Conservation (phyloP, 83 land plant species). For the Picea abies region DNA sequence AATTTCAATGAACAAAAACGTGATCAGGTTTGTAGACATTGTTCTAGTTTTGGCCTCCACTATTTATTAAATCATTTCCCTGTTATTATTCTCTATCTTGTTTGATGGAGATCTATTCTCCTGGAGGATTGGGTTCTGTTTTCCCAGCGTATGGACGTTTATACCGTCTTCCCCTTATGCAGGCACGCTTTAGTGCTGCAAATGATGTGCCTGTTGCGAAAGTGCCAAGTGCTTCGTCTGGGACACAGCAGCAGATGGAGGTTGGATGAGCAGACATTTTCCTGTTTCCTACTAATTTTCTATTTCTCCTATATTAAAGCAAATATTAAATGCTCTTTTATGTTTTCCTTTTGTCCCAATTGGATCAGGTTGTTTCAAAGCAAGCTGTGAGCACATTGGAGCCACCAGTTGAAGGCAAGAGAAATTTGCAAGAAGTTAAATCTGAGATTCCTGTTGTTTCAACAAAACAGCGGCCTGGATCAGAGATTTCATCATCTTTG, state of each 20-base stretch:
- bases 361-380: not conserved
- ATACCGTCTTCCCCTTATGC: not conserved
- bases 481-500: not conserved
- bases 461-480: conserved; percentile 1
- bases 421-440: not conserved
- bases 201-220: conserved; percentile 24
- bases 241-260: conserved; percentile 26
- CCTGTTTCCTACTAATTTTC: not conserved
- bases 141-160: not conserved
- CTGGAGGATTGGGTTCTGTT: not conserved
- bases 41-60: not conserved
- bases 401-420: not conserved
- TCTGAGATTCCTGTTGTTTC: not conserved
- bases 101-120: not conserved
- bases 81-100: not conserved
- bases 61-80: not conserved
- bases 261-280: not conserved
- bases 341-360: not conserved
- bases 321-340: not conserved
- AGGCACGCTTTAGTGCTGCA: conserved; percentile 44
- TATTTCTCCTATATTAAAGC: not conserved
- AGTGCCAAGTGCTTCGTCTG: not conserved
- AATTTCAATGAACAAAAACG: conserved; percentile 93
- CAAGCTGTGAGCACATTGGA: conserved; percentile 4
- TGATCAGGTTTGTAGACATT: conserved; percentile 59